These are phyloP conservation scores for Erythrobasidium hasegawianum DNA, from an alignment of 1,284 basidiomycete species.

Conservation along the genomic window DNA sequence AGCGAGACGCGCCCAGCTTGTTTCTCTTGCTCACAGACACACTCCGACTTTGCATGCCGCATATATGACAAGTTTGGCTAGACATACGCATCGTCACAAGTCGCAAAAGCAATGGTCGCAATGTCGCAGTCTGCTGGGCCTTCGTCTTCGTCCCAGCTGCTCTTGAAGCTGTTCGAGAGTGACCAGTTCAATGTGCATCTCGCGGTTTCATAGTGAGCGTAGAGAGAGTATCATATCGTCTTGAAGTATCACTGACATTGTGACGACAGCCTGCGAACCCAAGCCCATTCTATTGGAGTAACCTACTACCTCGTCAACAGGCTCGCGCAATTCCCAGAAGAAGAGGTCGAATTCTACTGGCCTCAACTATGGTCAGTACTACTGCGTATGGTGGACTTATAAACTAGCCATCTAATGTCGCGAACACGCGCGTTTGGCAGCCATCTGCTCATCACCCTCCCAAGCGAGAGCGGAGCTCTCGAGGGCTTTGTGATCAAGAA, in stretches of 20 bases:
- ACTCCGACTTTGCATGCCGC: too few species aligned
- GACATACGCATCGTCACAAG: too few species aligned
- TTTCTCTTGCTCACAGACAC: too few species aligned
- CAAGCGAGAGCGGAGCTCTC: conserved; percentile 80
- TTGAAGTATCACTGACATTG: too few species aligned
- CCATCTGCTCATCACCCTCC: conserved; percentile 84
- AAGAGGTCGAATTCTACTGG: conserved; percentile 90
- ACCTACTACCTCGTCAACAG: conserved; percentile 88
- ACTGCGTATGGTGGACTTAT: neutral
- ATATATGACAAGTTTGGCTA: too few species aligned
- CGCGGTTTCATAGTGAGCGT: conserved; percentile 46
- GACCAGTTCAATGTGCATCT: conserved; percentile 47
- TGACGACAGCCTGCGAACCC: conserved; percentile 67
- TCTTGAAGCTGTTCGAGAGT: conserved; percentile 45
- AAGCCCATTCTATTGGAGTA: conserved; percentile 90
- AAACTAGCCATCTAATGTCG: neutral
- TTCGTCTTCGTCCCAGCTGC: conserved; percentile 21
- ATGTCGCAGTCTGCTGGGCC: too few species aligned
- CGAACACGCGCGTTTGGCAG: conserved; percentile 53
- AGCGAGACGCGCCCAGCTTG: too few species aligned
- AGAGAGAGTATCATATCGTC: too few species aligned
- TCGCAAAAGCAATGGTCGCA: too few species aligned
- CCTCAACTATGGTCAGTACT: conserved; percentile 87
- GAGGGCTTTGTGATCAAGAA: conserved; percentile 86
- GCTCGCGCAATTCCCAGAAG: conserved; percentile 68